These are phyloP conservation scores for Cryphonectria parasitica DNA, from an alignment of 2,329 filamentous ascomycete species.

Conservation along the genomic window DNA sequence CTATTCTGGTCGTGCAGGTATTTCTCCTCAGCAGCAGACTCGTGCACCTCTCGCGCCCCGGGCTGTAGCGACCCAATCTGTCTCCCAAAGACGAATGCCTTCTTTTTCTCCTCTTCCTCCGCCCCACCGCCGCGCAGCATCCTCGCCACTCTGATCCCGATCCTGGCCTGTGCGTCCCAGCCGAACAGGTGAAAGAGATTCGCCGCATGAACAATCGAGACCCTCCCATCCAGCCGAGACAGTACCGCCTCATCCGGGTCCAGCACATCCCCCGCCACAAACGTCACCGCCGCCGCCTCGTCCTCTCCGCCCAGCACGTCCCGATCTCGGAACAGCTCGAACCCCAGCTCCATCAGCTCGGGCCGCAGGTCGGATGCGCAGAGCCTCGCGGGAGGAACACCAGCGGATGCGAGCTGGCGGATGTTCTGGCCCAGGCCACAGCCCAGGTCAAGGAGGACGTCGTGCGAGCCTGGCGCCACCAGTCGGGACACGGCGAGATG, in stretches of 20 bases:
- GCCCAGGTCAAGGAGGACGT: constrained; percentile 43
- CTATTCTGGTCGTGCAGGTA: constrained; percentile 46
- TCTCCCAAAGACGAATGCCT: constrained; percentile 35
- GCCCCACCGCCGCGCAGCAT: constrained; percentile 29
- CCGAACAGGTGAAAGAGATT: constrained; percentile 41
- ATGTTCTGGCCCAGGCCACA: constrained; percentile 51
- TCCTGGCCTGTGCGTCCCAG: constrained; percentile 35
- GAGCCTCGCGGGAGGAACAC: constrained; percentile 42
- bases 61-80: constrained; percentile 33
- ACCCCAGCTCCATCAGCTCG: constrained; percentile 40
- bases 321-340: constrained; percentile 40
- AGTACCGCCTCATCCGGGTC: constrained; percentile 28
- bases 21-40: constrained; percentile 26
- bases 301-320: constrained; percentile 25
- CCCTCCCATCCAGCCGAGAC: constrained; percentile 32
- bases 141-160: constrained; percentile 33
- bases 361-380: constrained; percentile 44
- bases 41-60: background rate
- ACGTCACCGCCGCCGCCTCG: background rate
- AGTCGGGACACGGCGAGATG: constrained; percentile 35
- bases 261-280: constrained; percentile 36
- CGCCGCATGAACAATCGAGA: constrained; percentile 37
- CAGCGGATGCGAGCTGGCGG: constrained; percentile 45
- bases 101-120: background rate
- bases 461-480: constrained; percentile 31